Percentiles rank a stretch among this genome's conserved stretches.
Evolutionary conservation across 192 early-diverging fungal genomes (phyloP).

Genomic region (Coemansia biformis): DNA sequence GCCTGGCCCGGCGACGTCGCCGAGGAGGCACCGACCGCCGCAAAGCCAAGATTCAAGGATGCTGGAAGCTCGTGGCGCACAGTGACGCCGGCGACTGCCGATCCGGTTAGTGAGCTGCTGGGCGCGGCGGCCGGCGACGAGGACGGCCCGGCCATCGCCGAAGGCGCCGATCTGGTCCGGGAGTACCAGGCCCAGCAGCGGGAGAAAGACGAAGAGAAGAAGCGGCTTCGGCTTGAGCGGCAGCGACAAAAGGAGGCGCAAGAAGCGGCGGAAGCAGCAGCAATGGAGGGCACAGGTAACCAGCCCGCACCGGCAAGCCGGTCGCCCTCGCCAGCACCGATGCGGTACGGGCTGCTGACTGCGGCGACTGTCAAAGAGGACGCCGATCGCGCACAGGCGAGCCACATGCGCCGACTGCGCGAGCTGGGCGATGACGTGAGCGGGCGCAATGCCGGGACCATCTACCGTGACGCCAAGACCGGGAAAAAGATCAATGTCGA

Average conservation of each 20-base stretch:
- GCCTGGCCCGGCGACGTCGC: background rate
- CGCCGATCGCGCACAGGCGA: constrained; percentile 18
- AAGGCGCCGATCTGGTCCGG: constrained; percentile 30
- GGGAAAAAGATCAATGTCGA: constrained; percentile 56
- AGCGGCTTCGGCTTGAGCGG: constrained; percentile 3
- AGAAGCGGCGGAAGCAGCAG: no score
- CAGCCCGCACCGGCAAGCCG: background rate
- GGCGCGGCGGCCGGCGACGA: background rate
- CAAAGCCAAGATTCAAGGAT: constrained; percentile 9
- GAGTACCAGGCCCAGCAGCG: constrained; percentile 22
- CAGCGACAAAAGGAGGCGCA: background rate
- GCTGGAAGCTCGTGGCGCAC: constrained; percentile 20
- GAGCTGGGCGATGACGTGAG: constrained; percentile 9
- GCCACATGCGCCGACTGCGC: constrained; percentile 25
- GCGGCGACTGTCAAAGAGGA: constrained; percentile 27
- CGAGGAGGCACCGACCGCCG: background rate
- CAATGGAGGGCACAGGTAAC: background rate
- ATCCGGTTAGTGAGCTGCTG: constrained; percentile 8
- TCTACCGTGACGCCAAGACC: constrained; percentile 59
- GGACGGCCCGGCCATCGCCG: constrained; percentile 25
- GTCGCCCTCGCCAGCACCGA: constrained; percentile 8
- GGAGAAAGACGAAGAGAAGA: constrained; percentile 8
- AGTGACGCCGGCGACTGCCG: background rate
- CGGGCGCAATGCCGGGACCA: constrained; percentile 49
- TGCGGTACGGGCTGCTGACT: constrained; percentile 43